phyloP scores from a whole-genome alignment of 1,284 basidiomycete species.

The Microbotryum saponariae region DNA sequence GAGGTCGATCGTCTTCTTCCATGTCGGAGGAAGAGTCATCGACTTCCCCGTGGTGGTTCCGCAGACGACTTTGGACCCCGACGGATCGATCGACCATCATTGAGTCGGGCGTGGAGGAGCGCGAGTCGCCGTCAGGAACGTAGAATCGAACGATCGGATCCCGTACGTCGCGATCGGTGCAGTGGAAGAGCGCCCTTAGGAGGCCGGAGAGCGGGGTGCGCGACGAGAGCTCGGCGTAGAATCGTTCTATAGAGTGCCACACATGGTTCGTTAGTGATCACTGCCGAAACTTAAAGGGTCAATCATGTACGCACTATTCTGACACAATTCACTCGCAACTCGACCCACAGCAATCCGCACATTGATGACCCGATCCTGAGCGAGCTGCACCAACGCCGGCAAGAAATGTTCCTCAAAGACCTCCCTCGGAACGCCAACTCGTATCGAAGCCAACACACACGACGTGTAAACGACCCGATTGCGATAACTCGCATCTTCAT shows the following conservation, averaged over 20 bases:
- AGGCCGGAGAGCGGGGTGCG: constrained; percentile 33
- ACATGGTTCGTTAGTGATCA: too few species aligned
- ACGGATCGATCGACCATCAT: too few species aligned
- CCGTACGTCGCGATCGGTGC: constrained; percentile 35
- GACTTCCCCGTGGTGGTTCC: too few species aligned
- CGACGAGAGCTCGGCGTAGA: constrained; percentile 37
- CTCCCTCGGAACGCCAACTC: constrained; percentile 33
- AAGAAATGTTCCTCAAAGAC: constrained; percentile 57
- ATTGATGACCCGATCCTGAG: constrained; percentile 66
- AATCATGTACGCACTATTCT: constrained; percentile 39
- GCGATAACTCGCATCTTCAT: constrained; percentile 16
- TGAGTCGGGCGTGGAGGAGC: neutral
- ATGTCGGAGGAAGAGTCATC: too few species aligned
- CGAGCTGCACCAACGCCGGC: constrained; percentile 53
- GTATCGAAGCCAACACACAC: constrained; percentile 37
- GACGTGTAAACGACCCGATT: constrained; percentile 16
- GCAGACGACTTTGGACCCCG: too few species aligned
- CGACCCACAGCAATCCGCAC: constrained; percentile 79
- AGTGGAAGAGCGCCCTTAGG: constrained; percentile 31
- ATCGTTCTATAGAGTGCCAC: constrained; percentile 6
- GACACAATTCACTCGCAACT: constrained; percentile 52
- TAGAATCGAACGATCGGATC: constrained; percentile 26
- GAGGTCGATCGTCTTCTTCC: too few species aligned
- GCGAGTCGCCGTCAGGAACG: neutral
- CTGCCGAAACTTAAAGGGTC: too few species aligned